Evolutionary conservation across 202 grass and related monocot genomes (phyloP).

Genomic region (Digitaria exilis): DNA sequence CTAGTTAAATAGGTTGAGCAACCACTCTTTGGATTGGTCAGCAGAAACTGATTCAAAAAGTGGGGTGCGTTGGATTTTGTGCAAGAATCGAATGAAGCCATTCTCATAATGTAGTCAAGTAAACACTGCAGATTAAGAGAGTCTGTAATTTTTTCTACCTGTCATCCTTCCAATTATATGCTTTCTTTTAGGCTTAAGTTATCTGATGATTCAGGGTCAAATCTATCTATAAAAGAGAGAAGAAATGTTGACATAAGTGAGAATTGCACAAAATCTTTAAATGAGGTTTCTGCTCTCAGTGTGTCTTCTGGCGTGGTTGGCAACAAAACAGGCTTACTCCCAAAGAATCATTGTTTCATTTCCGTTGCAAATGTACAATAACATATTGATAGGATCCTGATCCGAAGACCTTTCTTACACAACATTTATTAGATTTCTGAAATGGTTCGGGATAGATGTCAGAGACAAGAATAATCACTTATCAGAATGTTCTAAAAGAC

Average conservation of each 20-base stretch:
- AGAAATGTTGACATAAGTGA: background rate
- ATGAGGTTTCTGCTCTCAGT: background rate
- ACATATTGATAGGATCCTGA: background rate
- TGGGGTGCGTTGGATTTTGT: no score
- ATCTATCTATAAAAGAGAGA: no score
- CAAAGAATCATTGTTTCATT: background rate
- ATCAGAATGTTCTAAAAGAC: background rate
- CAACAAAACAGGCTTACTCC: background rate
- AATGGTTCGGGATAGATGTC: background rate
- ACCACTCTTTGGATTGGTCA: no score
- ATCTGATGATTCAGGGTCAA: background rate
- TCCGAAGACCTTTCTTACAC: background rate
- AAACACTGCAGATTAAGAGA: background rate
- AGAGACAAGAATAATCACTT: background rate
- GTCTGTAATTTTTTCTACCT: background rate
- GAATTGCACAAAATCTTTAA: background rate
- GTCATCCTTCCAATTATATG: background rate
- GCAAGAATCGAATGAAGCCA: no score
- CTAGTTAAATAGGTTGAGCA: no score
- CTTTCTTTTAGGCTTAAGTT: background rate
- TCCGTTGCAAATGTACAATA: background rate
- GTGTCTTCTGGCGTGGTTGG: no score
- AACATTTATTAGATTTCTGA: background rate
- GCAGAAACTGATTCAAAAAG: no score
- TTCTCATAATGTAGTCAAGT: no score